These are phyloP conservation scores for Chytridium lagenaria DNA, from an alignment of 371 early-diverging fungal genomes.

Conservation along the genomic window DNA sequence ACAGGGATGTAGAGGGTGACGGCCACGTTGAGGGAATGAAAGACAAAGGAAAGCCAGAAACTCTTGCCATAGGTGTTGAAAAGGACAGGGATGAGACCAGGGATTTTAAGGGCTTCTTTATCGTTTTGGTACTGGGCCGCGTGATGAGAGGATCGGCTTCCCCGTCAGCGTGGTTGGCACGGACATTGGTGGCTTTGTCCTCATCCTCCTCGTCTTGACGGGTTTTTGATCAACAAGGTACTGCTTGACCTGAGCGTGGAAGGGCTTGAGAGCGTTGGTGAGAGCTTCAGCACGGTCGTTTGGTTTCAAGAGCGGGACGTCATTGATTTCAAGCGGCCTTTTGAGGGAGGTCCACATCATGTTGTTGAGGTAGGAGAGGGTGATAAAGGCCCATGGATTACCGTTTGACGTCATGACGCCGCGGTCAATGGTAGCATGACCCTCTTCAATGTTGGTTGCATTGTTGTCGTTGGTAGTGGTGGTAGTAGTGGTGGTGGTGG, in stretches of 20 bases:
- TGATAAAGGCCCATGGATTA: constrained; percentile 5
- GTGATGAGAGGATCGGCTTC: not conserved
- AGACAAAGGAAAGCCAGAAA: constrained; percentile 6
- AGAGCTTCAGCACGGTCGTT: not conserved
- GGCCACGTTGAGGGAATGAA: constrained; percentile 19
- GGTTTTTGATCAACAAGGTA: not conserved
- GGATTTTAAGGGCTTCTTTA: too few relatives aligned
- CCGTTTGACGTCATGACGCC: not conserved
- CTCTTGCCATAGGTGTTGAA: constrained; percentile 4
- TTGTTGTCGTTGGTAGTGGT: too few relatives aligned
- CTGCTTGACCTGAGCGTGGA: not conserved
- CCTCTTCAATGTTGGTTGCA: too few relatives aligned
- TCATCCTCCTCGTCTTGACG: not conserved
- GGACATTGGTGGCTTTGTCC: not conserved
- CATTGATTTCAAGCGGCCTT: constrained; percentile 4
- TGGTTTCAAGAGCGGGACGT: constrained; percentile 3
- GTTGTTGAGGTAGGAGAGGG: not conserved
- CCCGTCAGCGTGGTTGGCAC: not conserved
- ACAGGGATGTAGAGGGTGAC: constrained; percentile 26
- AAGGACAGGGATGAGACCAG: constrained; percentile 5
- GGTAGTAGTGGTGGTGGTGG: too few relatives aligned
- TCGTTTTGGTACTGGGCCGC: constrained; percentile 5
- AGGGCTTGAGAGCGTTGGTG: constrained; percentile 2
- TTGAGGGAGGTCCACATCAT: not conserved
- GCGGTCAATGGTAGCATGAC: too few relatives aligned